phyloP scores from a whole-genome alignment of 139 green algal species.

The Coelastrella sp. region DNA sequence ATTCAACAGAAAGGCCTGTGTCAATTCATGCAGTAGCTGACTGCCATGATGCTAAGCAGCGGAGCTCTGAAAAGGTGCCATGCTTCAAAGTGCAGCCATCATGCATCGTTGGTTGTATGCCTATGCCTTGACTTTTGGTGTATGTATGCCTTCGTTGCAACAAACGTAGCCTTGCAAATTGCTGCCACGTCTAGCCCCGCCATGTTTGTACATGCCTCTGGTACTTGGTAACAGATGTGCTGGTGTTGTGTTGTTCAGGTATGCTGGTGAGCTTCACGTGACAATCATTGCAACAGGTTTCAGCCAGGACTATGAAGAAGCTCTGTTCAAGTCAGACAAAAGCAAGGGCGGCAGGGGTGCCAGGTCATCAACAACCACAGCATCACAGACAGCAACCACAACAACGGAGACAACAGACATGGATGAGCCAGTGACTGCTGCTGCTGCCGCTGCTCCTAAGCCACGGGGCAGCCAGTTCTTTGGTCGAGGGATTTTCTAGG shows the following conservation, averaged over 20 bases:
- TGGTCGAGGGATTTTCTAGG: constrained; percentile 41
- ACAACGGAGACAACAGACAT: background rate
- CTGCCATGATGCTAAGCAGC: too few species aligned
- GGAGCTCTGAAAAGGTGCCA: too few species aligned
- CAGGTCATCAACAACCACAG: background rate
- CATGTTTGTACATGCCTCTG: too few species aligned
- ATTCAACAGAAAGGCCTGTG: too few species aligned
- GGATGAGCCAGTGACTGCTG: background rate
- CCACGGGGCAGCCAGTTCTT: constrained; percentile 19
- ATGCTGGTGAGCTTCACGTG: constrained; percentile 75
- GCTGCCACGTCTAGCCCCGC: too few species aligned
- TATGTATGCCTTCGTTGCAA: too few species aligned
- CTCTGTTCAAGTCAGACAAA: constrained; percentile 55
- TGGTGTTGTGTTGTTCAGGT: constrained; percentile 20
- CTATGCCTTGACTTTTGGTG: too few species aligned
- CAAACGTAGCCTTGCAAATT: too few species aligned
- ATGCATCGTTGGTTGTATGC: too few species aligned
- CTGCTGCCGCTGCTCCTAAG: background rate
- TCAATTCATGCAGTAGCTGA: too few species aligned
- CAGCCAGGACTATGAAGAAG: constrained; percentile 77
- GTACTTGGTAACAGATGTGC: too few species aligned
- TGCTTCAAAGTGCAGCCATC: too few species aligned
- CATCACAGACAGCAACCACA: constrained; percentile 3
- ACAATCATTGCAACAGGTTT: constrained; percentile 96
- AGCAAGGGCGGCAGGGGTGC: constrained; percentile 1